Evolutionary conservation across 1,284 basidiomycete species (phyloP).

Genomic region (Pisolithus thermaeus): DNA sequence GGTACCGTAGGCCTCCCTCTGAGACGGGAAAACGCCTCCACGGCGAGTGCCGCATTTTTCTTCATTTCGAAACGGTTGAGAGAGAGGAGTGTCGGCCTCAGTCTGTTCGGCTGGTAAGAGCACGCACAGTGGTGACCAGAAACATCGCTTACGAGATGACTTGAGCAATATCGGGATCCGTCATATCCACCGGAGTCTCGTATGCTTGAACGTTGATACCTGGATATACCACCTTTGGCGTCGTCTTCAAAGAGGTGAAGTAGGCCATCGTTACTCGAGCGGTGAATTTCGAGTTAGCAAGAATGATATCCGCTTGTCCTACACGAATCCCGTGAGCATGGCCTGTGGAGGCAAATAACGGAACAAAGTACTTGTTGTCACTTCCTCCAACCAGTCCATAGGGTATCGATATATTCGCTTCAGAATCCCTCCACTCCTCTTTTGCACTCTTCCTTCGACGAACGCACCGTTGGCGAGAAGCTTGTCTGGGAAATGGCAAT

Average conservation of each 20-base stretch:
- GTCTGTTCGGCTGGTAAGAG: constrained; percentile 35
- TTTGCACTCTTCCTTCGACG: constrained; percentile 43
- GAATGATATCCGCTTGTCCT: constrained; percentile 85
- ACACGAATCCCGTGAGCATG: constrained; percentile 1
- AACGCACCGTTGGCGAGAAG: constrained; percentile 78
- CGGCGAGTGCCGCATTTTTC: constrained; percentile 84
- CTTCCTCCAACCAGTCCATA: constrained; percentile 87
- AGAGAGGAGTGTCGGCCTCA: constrained; percentile 76
- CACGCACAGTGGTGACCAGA: background rate
- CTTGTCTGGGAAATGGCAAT: constrained; percentile 98
- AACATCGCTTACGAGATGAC: constrained; percentile 57
- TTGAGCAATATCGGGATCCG: constrained; percentile 47
- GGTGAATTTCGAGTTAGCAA: constrained; percentile 93
- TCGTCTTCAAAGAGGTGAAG: constrained; percentile 62
- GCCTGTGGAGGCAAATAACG: background rate
- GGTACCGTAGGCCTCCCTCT: constrained; percentile 15
- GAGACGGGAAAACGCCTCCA: constrained; percentile 72
- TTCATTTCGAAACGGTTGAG: constrained; percentile 96
- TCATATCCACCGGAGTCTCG: constrained; percentile 36
- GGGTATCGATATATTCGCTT: constrained; percentile 81
- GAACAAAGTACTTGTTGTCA: constrained; percentile 70
- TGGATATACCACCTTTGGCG: constrained; percentile 88
- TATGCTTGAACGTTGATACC: constrained; percentile 83
- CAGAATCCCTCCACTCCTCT: constrained; percentile 42
- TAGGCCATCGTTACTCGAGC: constrained; percentile 71